Conservation (phyloP, 371 early-diverging fungal species). For the Saksenaea vasiformis region DNA sequence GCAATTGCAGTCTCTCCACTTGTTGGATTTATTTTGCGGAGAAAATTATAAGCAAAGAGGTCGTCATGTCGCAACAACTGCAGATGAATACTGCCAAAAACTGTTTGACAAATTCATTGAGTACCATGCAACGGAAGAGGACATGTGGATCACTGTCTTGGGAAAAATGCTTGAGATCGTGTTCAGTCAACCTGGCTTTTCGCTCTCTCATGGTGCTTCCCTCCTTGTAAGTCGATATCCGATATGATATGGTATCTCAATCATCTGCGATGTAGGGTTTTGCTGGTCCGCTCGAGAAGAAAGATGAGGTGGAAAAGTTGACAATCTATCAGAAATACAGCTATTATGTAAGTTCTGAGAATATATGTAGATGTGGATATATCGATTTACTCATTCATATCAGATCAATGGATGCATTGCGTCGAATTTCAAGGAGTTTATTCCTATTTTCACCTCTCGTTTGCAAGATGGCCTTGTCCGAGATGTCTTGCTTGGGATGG, state of each 20-base stretch:
- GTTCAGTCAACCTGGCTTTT: constrained; percentile 35
- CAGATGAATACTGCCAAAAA: constrained; percentile 15
- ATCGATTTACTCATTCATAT: neutral
- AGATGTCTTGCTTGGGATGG: constrained; percentile 29
- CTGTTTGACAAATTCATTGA: constrained; percentile 55
- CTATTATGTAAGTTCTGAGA: constrained; percentile 22
- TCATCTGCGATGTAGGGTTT: constrained; percentile 9
- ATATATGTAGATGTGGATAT: neutral
- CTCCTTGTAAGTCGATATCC: constrained; percentile 26
- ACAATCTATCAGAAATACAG: constrained; percentile 29
- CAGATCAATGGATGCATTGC: constrained; percentile 36
- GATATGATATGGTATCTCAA: neutral
- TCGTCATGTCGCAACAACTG: neutral
- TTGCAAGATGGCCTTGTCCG: constrained; percentile 17
- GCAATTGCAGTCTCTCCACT: constrained; percentile 24
- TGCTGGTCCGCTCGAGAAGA: neutral
- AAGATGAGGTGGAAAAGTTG: constrained; percentile 14
- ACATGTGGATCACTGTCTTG: constrained; percentile 37
- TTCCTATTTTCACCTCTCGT: constrained; percentile 11
- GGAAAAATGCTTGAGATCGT: constrained; percentile 38
- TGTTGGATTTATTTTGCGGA: constrained; percentile 29
- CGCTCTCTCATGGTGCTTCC: constrained; percentile 20
- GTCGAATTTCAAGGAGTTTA: constrained; percentile 26
- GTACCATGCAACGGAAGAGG: constrained; percentile 32
- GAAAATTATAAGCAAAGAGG: constrained; percentile 10